These are phyloP conservation scores for Botryotinia convoluta DNA, from an alignment of 2,329 filamentous ascomycete genomes.

Conservation along the genomic window DNA sequence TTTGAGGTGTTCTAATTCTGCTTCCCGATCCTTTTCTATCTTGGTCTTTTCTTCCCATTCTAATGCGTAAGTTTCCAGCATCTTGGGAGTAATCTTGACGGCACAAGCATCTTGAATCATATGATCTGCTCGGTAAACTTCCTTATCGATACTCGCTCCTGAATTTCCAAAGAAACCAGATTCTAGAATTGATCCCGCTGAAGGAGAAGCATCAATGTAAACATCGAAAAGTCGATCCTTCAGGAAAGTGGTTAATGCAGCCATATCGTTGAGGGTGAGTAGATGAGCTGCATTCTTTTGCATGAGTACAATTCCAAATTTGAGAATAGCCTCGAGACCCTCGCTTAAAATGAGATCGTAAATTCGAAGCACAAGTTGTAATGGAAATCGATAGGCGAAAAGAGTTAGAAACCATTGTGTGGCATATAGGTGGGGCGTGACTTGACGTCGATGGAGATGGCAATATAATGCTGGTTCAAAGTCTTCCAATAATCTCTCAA, in stretches of 20 bases:
- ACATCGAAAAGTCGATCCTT: conserved; percentile 95
- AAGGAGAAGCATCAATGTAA: conserved; percentile 93
- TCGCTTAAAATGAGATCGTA: conserved; percentile 95
- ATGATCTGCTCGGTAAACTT: conserved; percentile 91
- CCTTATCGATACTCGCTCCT: conserved; percentile 85
- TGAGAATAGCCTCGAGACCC: conserved; percentile 87
- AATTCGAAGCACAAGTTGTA: conserved; percentile 92
- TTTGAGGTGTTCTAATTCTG: conserved; percentile 73
- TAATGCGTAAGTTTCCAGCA: conserved; percentile 72
- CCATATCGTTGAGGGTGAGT: conserved; percentile 87
- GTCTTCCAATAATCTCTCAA: conserved; percentile 91
- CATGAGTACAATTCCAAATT: conserved; percentile 94
- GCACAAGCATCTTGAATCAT: conserved; percentile 91
- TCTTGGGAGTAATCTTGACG: conserved; percentile 78
- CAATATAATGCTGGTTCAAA: conserved; percentile 92
- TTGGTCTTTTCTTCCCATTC: conserved; percentile 94
- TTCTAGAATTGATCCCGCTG: conserved; percentile 88
- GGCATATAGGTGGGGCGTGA: conserved; percentile 89
- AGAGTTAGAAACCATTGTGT: conserved; percentile 99
- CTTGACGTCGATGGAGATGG: conserved; percentile 82
- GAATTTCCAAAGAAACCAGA: conserved; percentile 96
- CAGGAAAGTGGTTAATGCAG: conserved; percentile 79
- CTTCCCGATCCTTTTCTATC: conserved; percentile 77
- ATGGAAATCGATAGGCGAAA: conserved; percentile 96
- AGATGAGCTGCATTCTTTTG: conserved; percentile 82